Base-by-base conservation (phyloP, 129 eudicot species). In the Oenanthe sinensis region DNA sequence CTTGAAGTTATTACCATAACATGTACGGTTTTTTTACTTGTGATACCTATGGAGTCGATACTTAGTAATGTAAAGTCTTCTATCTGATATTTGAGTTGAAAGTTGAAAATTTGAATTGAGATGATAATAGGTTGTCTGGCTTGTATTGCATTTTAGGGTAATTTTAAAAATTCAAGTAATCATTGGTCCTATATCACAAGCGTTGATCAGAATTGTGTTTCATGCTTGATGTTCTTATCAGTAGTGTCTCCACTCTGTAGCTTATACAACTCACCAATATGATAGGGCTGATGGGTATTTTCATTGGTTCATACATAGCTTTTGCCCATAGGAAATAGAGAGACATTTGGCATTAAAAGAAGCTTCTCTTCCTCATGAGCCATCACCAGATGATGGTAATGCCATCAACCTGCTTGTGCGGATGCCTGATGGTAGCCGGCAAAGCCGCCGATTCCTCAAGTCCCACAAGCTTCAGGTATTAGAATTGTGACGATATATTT, bases 341-440 rank as follows among this genome's bases (percentile, higher is more conserved):
- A 92, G 96, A 80, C 92, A 91, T 76, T 80, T 95, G 73, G 94
- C 89, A 33, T 97, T 87, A 40, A 95, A 95, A 85, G 96, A 87
- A 78, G 87, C 91, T 83, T 92, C 97, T 71, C 99, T 95, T 83
- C 97, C 99, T 42, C 84, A 81, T 74, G 97, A 95, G 79, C 99
- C 99, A 78, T 43, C 93, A 43, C 36, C 88, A 4, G 94, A 87
- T 82, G 88, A 91, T 78, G 96, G 84, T 75, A 90, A 92, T 77
- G 89, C 92, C 17, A 85, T 95, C n/a, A 90, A 83, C 45, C 92
- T 95, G 74, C 96, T 95, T 45, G 96, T 95, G 79, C 85, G 96
- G 77, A 90, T 95, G 97, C 97, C 98, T 37, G 94, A 95, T 83
- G 97, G 98, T 60, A 85, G 90, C 77, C 87, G 97, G 8, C 91